Evolutionary conservation across 106 monocot genomes (phyloP), one percentile per base, ranked within the genome.

Genomic region (Platanthera guangdongensis): DNA sequence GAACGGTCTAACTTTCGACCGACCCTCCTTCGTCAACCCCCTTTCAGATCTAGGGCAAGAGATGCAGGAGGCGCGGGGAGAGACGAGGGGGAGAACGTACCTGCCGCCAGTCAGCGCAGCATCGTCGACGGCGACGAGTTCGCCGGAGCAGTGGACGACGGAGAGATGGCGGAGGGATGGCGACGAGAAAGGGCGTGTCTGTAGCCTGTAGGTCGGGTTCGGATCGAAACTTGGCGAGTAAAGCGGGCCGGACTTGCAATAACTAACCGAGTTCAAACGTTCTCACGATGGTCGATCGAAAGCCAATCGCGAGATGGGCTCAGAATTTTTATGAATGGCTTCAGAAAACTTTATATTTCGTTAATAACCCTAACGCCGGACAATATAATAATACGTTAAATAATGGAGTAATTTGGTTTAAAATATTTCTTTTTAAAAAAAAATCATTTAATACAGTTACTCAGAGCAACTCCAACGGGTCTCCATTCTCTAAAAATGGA

Each of bases 21-120:
- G 18, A 72, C 19, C 14, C 50, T 45, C 49, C n/a, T 4, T 72
- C 49, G 16, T 16, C 70, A 47, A 6, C 16, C 47, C 32, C 30
- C 9, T 28, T 65, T 65, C 16, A 72, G 50, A 72, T 72, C 72
- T 72, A 72, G 72, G 51, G 18, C 72, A 72, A 13, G 7, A n/a
- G 47, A n/a, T 7, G n/a, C 9, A 72, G 22, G 51, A 50, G 18
- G 21, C 22, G 69, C 1, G 46, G 69, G 69, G 30, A 39, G 39
- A 19, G 28, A 32, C 9, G n/a, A 13, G 67, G 12, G 2, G 4
- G 7, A 12, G 47, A 48, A 25, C 3, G 22, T 72, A 72, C 72
- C 51, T 51, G 51, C 72, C 18, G 18, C 51, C 19, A 51, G 22
- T 19, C 21, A 51, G 11, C 1, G 4, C 16, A 19, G 22, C 21